A percentile compares a stretch with the other conserved stretches of the same genome.
These are phyloP conservation scores for Alternaria infectoria DNA, from an alignment of 2,329 filamentous ascomycete species.

Conservation along the genomic window DNA sequence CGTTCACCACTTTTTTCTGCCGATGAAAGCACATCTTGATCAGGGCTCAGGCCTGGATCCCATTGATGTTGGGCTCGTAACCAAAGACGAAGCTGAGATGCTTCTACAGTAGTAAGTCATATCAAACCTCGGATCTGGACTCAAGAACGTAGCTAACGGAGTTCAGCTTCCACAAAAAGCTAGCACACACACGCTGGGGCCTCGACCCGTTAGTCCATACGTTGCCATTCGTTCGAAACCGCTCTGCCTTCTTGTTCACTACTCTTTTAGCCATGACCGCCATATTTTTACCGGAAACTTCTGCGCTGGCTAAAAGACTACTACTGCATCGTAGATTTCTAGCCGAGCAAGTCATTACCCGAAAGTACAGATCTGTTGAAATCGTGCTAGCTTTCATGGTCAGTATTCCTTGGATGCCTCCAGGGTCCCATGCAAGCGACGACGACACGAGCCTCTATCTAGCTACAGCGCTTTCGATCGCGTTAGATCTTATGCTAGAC, in stretches of 20 bases:
- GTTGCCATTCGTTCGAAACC: constrained; percentile 67
- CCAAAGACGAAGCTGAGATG: constrained; percentile 66
- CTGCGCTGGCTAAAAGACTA: constrained; percentile 69
- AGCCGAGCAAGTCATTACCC: constrained; percentile 66
- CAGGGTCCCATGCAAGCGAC: constrained; percentile 69
- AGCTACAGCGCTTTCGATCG: constrained; percentile 71
- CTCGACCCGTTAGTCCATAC: constrained; percentile 72
- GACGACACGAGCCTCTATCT: constrained; percentile 77
- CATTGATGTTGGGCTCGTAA: constrained; percentile 72
- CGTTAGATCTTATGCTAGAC: constrained; percentile 72
- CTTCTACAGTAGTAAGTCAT: constrained; percentile 68
- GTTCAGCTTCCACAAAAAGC: constrained; percentile 69
- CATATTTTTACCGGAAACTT: constrained; percentile 68
- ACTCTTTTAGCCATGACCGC: constrained; percentile 73
- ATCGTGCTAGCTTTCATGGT: constrained; percentile 78
- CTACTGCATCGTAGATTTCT: constrained; percentile 69
- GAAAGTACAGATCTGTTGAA: constrained; percentile 72
- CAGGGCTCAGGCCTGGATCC: constrained; percentile 70
- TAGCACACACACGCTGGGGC: constrained; percentile 77
- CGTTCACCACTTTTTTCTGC: constrained; percentile 71
- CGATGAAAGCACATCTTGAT: constrained; percentile 68
- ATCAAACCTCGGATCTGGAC: background rate
- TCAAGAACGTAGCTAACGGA: background rate
- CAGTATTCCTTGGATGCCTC: constrained; percentile 77
- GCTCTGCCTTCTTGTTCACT: constrained; percentile 74